Conservation (phyloP, 371 early-diverging fungal species). For the Saksenaea vasiformis region DNA sequence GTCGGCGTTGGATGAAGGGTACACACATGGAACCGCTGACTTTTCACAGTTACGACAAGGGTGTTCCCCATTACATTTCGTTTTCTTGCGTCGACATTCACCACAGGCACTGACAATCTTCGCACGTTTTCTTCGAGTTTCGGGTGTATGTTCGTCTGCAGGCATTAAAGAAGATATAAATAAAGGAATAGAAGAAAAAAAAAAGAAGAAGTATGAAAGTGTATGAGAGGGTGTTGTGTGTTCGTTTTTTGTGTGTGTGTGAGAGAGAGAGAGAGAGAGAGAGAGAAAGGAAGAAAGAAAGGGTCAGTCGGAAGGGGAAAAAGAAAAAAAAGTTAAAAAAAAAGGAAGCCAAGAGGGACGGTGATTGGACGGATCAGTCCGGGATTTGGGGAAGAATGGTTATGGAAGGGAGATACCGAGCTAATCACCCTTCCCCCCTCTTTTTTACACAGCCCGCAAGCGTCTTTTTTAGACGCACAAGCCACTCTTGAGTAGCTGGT, state of each 20-base stretch:
- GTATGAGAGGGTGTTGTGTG: no score
- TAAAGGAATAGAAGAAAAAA: not conserved
- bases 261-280: not conserved
- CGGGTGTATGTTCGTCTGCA: constrained; percentile 7
- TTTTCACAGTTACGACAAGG: constrained; percentile 67
- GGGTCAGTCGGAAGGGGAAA: not conserved
- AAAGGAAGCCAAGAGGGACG: not conserved
- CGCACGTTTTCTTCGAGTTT: constrained; percentile 52
- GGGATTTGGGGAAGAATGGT: not conserved
- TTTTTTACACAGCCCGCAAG: not conserved
- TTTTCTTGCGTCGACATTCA: constrained; percentile 57
- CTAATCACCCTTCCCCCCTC: no score
- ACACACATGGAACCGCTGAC: constrained; percentile 47
- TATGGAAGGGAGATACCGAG: not conserved
- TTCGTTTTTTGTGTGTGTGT: no score
- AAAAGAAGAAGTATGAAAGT: not conserved
- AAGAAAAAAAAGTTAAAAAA: not conserved
- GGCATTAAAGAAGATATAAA: constrained; percentile 5
- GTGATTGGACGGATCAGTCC: not conserved
- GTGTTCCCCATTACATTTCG: constrained; percentile 60
- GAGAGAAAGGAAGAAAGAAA: not conserved
- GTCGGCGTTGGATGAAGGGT: constrained; percentile 37
- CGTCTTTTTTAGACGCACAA: not conserved
- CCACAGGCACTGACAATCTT: constrained; percentile 65
- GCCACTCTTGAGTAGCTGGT: constrained; percentile 1